These are phyloP conservation scores for Prunus mongolica DNA, from an alignment of 306 rosid genomes.

Conservation along the genomic window DNA sequence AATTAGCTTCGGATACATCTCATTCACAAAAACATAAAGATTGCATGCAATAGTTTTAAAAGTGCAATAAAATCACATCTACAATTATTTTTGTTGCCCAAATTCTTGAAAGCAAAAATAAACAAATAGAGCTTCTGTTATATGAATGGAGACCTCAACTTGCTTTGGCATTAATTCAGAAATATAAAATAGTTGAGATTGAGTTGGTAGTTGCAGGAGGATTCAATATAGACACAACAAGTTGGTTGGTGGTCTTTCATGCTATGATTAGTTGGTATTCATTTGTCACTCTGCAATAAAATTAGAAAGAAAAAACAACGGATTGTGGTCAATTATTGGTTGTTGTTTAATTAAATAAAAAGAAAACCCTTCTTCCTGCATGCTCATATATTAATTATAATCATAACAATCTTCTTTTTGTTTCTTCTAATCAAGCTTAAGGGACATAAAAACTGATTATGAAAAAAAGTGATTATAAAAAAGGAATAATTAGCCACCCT, in stretches of 20 bases:
- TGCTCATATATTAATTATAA: background rate
- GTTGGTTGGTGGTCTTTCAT: conserved; percentile 18
- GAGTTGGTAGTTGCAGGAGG: conserved; percentile 3
- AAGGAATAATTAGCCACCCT: background rate
- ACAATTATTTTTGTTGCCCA: background rate
- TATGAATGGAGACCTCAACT: background rate
- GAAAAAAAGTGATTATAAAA: background rate
- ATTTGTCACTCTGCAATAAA: conserved; percentile 1
- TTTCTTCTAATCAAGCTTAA: background rate
- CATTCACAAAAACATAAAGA: background rate
- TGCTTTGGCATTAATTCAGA: background rate
- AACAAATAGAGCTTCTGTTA: background rate
- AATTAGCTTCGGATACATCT: background rate
- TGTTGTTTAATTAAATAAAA: background rate
- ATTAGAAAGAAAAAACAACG: background rate
- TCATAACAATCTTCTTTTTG: background rate
- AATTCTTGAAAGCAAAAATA: background rate
- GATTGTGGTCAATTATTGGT: conserved; percentile 15
- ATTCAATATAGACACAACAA: conserved; percentile 1
- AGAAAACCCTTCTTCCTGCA: background rate
- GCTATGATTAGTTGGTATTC: conserved; percentile 16
- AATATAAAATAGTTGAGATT: background rate
- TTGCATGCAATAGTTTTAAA: background rate
- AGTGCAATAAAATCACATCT: background rate
- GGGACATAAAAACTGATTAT: background rate